These are phyloP conservation scores for Phytophthora sp. DNA, from an alignment of 352 stramenopile species.

Conservation along the genomic window DNA sequence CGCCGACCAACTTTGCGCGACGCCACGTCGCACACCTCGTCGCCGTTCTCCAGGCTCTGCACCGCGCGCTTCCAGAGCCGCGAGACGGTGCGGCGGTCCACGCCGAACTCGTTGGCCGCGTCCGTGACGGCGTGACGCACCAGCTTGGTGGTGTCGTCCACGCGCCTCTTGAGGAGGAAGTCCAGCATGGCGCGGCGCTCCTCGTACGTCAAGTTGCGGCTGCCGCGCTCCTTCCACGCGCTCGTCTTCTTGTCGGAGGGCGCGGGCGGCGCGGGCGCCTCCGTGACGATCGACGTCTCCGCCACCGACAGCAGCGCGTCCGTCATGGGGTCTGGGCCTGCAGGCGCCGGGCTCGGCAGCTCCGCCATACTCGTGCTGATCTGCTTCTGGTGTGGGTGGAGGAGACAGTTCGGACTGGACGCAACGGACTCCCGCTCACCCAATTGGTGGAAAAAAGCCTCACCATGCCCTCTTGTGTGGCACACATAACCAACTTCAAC, in stretches of 20 bases:
- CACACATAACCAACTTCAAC: conserved; percentile 32
- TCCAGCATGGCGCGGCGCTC: conserved; percentile 52
- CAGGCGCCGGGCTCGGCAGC: neutral
- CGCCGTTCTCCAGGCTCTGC: conserved; percentile 43
- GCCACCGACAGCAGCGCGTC: conserved; percentile 4
- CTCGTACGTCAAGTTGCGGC: conserved; percentile 50
- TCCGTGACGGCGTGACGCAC: conserved; percentile 49
- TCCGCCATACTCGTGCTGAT: conserved; percentile 31
- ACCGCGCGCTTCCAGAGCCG: conserved; percentile 50
- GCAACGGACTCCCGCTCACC: neutral
- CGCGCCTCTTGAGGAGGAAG: conserved; percentile 42
- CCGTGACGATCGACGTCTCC: neutral
- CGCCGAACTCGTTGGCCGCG: conserved; percentile 36
- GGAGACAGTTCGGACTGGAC: conserved; percentile 37
- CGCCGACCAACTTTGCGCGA: conserved; percentile 49
- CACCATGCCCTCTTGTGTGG: conserved; percentile 17
- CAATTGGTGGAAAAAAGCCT: conserved; percentile 26
- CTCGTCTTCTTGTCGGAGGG: conserved; percentile 29
- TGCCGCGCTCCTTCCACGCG: conserved; percentile 40
- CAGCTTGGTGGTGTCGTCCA: conserved; percentile 42
- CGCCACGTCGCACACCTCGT: conserved; percentile 45
- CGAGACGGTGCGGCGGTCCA: conserved; percentile 51
- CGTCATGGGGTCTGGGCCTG: neutral
- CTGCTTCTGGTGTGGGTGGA: conserved; percentile 8
- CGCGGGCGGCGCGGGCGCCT: neutral